Conservation (phyloP, 352 stramenopile genomes). For the Pythium myriotylum region DNA sequence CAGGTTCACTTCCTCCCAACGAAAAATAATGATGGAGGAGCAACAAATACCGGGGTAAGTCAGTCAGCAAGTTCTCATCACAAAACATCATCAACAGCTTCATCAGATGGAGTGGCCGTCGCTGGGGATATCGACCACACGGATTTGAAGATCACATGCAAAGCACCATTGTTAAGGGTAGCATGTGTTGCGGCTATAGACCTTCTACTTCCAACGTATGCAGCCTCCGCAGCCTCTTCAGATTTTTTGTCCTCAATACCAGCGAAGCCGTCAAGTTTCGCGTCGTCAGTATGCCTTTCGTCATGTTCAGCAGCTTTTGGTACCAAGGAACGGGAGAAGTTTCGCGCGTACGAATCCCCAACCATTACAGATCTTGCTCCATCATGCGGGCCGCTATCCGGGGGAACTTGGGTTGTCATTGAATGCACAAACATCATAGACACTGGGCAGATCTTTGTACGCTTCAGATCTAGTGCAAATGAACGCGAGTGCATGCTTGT, state of each 20-base stretch:
- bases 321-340: slow-evolving; percentile 55
- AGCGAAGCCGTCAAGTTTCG: background rate
- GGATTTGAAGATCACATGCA: slow-evolving; percentile 46
- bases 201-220: slow-evolving; percentile 39
- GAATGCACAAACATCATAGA: slow-evolving; percentile 65
- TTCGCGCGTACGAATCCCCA: slow-evolving; percentile 73
- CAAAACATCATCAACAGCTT: background rate
- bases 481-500: slow-evolving; percentile 68
- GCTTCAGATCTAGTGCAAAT: slow-evolving; percentile 61
- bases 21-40: slow-evolving; percentile 4
- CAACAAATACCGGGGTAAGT: background rate
- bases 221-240: background rate
- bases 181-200: slow-evolving; percentile 46
- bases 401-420: slow-evolving; percentile 60
- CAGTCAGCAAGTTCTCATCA: background rate
- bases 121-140: slow-evolving; percentile 58
- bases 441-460: slow-evolving; percentile 78
- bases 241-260: background rate
- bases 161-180: slow-evolving; percentile 53
- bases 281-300: background rate
- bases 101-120: slow-evolving; percentile 37
- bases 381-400: slow-evolving; percentile 58
- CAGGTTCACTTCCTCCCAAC: slow-evolving; percentile 61
- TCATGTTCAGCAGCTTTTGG: slow-evolving; percentile 34
- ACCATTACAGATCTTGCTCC: slow-evolving; percentile 60